These are phyloP conservation scores for Picochlorum sp. DNA, from an alignment of 139 green algal genomes.

Conservation along the genomic window DNA sequence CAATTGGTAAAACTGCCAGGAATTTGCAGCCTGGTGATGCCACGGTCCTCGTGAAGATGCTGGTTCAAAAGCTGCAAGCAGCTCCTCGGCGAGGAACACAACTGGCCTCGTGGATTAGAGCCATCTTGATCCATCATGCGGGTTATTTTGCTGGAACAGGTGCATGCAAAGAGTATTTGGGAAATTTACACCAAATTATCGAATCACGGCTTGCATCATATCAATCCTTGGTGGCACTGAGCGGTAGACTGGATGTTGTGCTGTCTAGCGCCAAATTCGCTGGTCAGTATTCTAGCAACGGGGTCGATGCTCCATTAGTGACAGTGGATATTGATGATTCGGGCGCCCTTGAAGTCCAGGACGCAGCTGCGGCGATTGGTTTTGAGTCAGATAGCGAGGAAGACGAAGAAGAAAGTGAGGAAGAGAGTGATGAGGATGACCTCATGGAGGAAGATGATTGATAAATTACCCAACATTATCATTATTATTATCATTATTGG, in stretches of 20 bases:
- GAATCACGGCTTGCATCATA: conserved; percentile 42
- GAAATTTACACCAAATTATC: conserved; percentile 28
- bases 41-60: conserved; percentile 19
- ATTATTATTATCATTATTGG: background rate
- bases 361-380: conserved; percentile 7
- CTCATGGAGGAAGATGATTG: conserved; percentile 5
- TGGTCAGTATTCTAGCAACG: background rate
- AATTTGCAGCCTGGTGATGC: conserved; percentile 39
- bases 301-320: background rate
- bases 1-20: conserved; percentile 55
- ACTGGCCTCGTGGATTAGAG: conserved; percentile 58
- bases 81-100: conserved; percentile 39
- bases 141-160: conserved; percentile 51
- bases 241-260: conserved; percentile 47
- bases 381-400: background rate
- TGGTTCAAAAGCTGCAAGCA: conserved; percentile 48
- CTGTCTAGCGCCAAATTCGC: conserved; percentile 19
- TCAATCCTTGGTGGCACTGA: conserved; percentile 35
- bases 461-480: background rate
- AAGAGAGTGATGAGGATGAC: conserved; percentile 3
- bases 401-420: conserved; percentile 6
- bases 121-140: conserved; percentile 56
- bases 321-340: conserved; percentile 4
- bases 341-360: conserved; percentile 14
- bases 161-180: conserved; percentile 14